Evolutionary conservation across 257 asterid species (phyloP).

Genomic region (Nicotiana knightiana): DNA sequence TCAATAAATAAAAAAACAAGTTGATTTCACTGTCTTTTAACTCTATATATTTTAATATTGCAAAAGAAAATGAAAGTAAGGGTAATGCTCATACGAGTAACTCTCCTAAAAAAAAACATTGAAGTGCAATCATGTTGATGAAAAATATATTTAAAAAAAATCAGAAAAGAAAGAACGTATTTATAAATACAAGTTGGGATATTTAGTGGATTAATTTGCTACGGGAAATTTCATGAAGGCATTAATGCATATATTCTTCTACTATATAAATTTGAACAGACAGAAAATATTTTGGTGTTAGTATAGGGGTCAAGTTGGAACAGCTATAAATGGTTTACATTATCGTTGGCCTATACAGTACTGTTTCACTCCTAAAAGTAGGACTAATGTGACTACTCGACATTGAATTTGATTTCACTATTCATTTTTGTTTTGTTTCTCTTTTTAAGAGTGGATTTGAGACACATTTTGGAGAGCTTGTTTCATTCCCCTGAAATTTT

Average conservation of each 20-base stretch:
- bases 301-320: background rate
- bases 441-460: background rate
- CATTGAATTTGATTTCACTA: conserved; percentile 18
- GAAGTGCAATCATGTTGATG: background rate
- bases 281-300: background rate
- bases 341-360: background rate
- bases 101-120: background rate
- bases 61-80: background rate
- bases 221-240: background rate
- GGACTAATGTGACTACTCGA: conserved; percentile 68
- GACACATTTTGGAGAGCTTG: background rate
- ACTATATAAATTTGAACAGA: background rate
- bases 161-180: background rate
- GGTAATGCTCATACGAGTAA: background rate
- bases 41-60: background rate
- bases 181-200: background rate
- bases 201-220: background rate
- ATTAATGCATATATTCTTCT: background rate
- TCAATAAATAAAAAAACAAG: background rate
- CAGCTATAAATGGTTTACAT: background rate
- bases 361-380: conserved; percentile 15
- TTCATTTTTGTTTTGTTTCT: background rate
- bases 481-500: background rate
- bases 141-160: background rate
- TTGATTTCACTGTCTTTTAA: background rate